Base-by-base conservation (phyloP, 2,329 filamentous ascomycete species). In the Sporothrix protearum region DNA sequence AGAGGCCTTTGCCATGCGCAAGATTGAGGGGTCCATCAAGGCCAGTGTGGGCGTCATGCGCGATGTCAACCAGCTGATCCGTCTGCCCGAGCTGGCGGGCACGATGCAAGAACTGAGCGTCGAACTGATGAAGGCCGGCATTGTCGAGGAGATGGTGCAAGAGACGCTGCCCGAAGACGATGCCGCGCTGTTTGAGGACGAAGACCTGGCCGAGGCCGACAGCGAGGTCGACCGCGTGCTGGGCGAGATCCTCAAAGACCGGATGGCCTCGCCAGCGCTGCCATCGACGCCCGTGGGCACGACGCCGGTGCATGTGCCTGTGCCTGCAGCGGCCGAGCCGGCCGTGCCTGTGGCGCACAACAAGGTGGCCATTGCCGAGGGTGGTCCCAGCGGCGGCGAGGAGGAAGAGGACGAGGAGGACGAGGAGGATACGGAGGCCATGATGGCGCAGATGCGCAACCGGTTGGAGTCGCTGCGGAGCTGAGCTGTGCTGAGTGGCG, bases 91-190 rank as follows among this genome's bases (percentile, higher is more conserved):
- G 82, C 84, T 98, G 73, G 93, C 91, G 25, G 89, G 88, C 16
- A 97, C 94, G 9, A 98, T 98, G 95, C 86, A 89, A 74, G 93
- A 97, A 80, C 84, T 98, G 67, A 91, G 90, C 77, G 86, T 91
- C 72, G 96, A 98, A 85, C 82, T 98, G 76, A 92, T 97, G 80
- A 96, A 94, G 83, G 95, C 96, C 2, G 96, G 95, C 19, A 95
- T 99, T 75, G 97, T 98, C 73, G 95, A 98, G 84, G 96, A 99
- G 83, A 97, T 98, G 92, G 89, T 97, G 4, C 92, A 91, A 64
- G 95, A 98, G 79, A 89, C 86, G 57, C 83, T 98, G 75, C 93
- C 94, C n/a, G 87, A 90, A 75, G 90, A 94, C 71, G 82, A 90
- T 68, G 83, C 93, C 76, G 84, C 64, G 30, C 69, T 88, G 69